Conservation (phyloP, 164 flowering plant species). For the Aristolochia californica region DNA sequence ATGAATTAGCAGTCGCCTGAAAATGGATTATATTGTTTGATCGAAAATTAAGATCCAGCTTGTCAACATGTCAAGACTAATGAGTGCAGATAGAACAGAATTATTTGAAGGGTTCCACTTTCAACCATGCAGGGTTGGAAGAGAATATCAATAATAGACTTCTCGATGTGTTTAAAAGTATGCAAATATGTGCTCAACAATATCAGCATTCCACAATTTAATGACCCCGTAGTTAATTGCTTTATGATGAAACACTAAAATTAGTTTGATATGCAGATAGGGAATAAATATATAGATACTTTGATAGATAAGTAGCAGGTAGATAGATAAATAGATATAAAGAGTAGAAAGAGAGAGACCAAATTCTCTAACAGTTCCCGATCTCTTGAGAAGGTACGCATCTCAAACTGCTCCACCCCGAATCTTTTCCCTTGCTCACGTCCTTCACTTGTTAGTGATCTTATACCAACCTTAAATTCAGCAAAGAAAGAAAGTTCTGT, state of each 20-base stretch:
- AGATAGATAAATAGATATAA: not conserved
- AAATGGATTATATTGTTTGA: too few relatives aligned
- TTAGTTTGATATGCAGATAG: too few relatives aligned
- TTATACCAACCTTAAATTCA: conserved; percentile 68
- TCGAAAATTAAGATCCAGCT: too few relatives aligned
- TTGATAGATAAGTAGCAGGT: too few relatives aligned
- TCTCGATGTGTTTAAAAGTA: too few relatives aligned
- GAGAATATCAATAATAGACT: too few relatives aligned
- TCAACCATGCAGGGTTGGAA: too few relatives aligned
- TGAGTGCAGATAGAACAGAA: not conserved
- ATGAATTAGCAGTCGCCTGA: too few relatives aligned
- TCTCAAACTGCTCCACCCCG: conserved; percentile 94
- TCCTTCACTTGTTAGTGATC: conserved; percentile 86
- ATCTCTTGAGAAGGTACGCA: conserved; percentile 89
- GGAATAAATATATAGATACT: too few relatives aligned
- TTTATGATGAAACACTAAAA: too few relatives aligned
- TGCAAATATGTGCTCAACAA: too few relatives aligned
- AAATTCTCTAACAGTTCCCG: conserved; percentile 69
- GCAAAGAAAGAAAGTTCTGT: not conserved
- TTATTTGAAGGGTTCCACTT: too few relatives aligned
- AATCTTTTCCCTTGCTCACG: conserved; percentile 88
- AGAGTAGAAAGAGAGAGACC: conserved; percentile 34
- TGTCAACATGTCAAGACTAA: not conserved
- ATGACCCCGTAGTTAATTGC: not conserved
- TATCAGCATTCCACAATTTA: not conserved